A percentile compares a stretch with the other conserved stretches of the same genome.
phyloP scores from a whole-genome alignment of 129 eudicot species.

The Artemisia annua region DNA sequence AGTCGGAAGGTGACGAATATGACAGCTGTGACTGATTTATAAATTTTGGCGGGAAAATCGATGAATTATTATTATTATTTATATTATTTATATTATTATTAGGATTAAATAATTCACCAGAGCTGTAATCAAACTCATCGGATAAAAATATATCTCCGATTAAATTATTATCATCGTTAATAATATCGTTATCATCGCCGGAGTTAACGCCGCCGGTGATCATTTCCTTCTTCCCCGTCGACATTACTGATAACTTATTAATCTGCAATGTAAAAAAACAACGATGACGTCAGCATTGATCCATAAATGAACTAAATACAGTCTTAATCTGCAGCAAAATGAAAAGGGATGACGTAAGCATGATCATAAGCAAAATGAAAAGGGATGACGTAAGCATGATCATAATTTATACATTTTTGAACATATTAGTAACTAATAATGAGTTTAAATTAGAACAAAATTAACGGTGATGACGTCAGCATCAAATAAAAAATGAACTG shows the following conservation, averaged over 20 bases:
- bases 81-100: neutral
- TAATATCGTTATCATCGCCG: too few species aligned
- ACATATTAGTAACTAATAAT: too few species aligned
- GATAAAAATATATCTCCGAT: neutral
- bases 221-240: constrained; percentile 47
- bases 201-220: constrained; percentile 6
- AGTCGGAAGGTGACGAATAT: constrained; percentile 48
- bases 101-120: constrained; percentile 44
- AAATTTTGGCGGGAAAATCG: constrained; percentile 45
- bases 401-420: too few species aligned
- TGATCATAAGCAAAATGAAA: too few species aligned
- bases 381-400: too few species aligned
- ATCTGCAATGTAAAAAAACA: neutral
- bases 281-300: neutral
- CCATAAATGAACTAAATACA: too few species aligned
- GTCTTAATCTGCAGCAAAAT: too few species aligned
- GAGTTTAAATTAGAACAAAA: too few species aligned
- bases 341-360: too few species aligned
- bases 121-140: constrained; percentile 37
- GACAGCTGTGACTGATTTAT: constrained; percentile 42
- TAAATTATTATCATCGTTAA: too few species aligned
- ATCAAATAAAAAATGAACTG: neutral
- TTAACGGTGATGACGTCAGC: constrained; percentile 4
- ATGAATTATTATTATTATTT: constrained; percentile 21
- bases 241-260: constrained; percentile 30